Percentiles rank a stretch among this genome's conserved stretches.
These are phyloP conservation scores for Lathyrus sativus DNA, from an alignment of 306 rosid species.

Conservation along the genomic window DNA sequence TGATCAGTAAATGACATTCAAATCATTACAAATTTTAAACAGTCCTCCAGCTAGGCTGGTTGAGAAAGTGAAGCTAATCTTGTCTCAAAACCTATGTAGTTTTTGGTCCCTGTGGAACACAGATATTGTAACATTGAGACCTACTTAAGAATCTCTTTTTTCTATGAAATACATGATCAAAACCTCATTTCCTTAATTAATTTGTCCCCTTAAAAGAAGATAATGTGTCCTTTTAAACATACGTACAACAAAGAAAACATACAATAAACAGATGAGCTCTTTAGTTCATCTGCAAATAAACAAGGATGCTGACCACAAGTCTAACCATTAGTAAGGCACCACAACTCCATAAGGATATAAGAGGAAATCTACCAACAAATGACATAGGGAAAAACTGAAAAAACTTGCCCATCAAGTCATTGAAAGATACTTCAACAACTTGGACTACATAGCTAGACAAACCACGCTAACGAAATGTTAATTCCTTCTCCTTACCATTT, in stretches of 20 bases:
- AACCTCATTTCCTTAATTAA: background rate
- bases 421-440: conserved; percentile 27
- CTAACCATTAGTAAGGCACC: background rate
- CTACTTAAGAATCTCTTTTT: background rate
- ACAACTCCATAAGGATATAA: background rate
- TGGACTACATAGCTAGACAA: conserved; percentile 26
- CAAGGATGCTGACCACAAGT: background rate
- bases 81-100: conserved; percentile 2
- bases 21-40: background rate
- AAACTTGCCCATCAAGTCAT: background rate
- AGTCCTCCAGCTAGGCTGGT: conserved; percentile 19
- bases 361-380: background rate
- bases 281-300: conserved; percentile 4
- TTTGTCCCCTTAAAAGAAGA: conserved; percentile 12
- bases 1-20: conserved; percentile 18
- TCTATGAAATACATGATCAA: background rate
- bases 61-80: background rate
- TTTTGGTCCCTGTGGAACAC: background rate
- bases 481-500: conserved; percentile 8
- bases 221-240: background rate
- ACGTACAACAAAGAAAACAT: background rate
- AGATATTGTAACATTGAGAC: background rate
- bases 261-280: background rate
- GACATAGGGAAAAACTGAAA: background rate
- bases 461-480: background rate